phyloP scores from a whole-genome alignment of 164 flowering plant species.

The Cinnamomum chago region DNA sequence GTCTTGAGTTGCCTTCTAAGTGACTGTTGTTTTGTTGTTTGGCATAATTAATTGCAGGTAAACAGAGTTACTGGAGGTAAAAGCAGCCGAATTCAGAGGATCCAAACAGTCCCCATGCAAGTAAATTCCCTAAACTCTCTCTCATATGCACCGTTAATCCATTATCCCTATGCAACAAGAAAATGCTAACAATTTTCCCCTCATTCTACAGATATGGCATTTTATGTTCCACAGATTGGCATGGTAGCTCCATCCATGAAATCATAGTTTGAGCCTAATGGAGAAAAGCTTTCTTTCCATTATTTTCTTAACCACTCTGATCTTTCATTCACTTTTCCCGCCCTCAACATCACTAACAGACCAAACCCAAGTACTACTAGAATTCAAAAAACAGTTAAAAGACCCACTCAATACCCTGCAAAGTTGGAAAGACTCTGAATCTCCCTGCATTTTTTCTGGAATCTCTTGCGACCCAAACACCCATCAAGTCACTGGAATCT shows the following conservation, averaged over 20 bases:
- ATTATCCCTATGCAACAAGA: too few relatives aligned
- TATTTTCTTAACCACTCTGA: not conserved
- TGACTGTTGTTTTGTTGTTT: too few relatives aligned
- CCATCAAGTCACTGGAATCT: conserved; percentile 42
- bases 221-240: not conserved
- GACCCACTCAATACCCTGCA: conserved; percentile 52
- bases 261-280: conserved; percentile 1
- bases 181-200: too few relatives aligned
- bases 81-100: too few relatives aligned
- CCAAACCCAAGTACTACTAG: conserved; percentile 52
- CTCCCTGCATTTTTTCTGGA: conserved; percentile 67
- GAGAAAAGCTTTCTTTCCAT: not conserved
- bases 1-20: too few relatives aligned
- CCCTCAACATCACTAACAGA: conserved; percentile 10
- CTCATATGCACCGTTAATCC: too few relatives aligned
- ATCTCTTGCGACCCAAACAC: conserved; percentile 50
- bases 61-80: too few relatives aligned
- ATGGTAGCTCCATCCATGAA: not conserved
- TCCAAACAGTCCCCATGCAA: too few relatives aligned
- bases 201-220: not conserved
- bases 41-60: too few relatives aligned
- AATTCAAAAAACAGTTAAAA: conserved; percentile 52
- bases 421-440: conserved; percentile 55
- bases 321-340: conserved; percentile 4
- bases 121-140: too few relatives aligned